Evolutionary conservation across 2,329 filamentous ascomycete species (phyloP), one percentile per base, ranked within the genome.

Genomic region (Hypoxylon rubiginosum): DNA sequence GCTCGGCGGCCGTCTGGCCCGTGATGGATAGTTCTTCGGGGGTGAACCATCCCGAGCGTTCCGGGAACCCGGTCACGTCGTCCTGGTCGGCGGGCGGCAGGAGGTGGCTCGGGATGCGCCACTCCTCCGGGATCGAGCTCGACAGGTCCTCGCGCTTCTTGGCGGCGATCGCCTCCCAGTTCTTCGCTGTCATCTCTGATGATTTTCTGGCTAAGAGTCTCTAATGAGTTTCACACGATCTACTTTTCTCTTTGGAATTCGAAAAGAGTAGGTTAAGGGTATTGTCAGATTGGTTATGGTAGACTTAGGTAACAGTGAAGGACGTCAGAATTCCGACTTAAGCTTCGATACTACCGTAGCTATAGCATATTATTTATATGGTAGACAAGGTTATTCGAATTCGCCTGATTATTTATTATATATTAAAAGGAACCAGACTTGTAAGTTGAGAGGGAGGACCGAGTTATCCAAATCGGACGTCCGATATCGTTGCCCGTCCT

Each of bases 41-140:
- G 1, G 82, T 87, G 68, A 91, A 89, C 82, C 88, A 89, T 2
- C 87, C 87, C 0, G 87, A 91, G 0, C 74, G 73, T 54, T 79
- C 72, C 72, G 88, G 87, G 77, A 88, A 90, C 3, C 70, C 70
- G 0, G 84, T 86, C 15, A 91, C 85, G 71, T 90, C 83, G 49
- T 84, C 78, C 71, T 88, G 83, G 34, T 82, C 80, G 0, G 82
- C 81, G 0, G 84, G 80, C 2, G 89, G 88, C 0, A 90, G 72
- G 46, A 88, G 76, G 51, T 83, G 73, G 5, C 76, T 74, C 0
- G 88, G 86, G 5, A 91, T 82, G 56, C 82, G 80, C 84, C 87
- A 90, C 72, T 89, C 84, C 1, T 79, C 59, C 0, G 89, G 88
- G 57, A 91, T 88, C 0, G 85, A 84, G 46, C 78, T 75, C 5